These are phyloP conservation scores for Cyberlindnera misumaiensis DNA, from an alignment of 805 yeast genomes.

Conservation along the genomic window DNA sequence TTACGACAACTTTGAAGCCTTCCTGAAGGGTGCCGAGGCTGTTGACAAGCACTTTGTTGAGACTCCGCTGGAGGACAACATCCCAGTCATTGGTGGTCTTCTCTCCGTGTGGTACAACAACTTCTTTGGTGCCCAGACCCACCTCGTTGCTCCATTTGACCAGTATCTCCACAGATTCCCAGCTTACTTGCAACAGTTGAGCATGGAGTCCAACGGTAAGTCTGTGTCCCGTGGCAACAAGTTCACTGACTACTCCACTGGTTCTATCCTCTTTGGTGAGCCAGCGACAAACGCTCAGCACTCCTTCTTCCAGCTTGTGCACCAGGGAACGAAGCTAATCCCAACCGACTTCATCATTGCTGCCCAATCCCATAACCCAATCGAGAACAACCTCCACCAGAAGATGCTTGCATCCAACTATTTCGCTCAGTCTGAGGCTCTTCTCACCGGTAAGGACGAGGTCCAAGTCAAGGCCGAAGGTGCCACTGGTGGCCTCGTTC, in stretches of 20 bases:
- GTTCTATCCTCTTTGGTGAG: slow-evolving; percentile 94
- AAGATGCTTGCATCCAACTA: slow-evolving; percentile 98
- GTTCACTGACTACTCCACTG: slow-evolving; percentile 92
- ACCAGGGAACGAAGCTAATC: slow-evolving; percentile 96
- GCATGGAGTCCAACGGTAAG: slow-evolving; percentile 99
- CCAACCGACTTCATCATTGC: slow-evolving; percentile 97
- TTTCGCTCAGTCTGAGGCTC: slow-evolving; percentile 97
- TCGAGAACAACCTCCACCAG: slow-evolving; percentile 90
- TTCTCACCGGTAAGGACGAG: slow-evolving; percentile 91
- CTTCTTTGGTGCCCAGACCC: slow-evolving; percentile 97
- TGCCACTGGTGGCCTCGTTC: slow-evolving; percentile 75
- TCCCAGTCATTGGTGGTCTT: slow-evolving; percentile 90
- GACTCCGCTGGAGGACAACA: slow-evolving; percentile 84
- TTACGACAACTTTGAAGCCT: slow-evolving; percentile 83
- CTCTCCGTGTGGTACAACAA: slow-evolving; percentile 97
- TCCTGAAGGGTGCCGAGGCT: slow-evolving; percentile 97
- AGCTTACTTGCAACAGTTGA: slow-evolving; percentile 96
- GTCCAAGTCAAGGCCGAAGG: slow-evolving; percentile 85
- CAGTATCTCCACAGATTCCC: slow-evolving; percentile 99
- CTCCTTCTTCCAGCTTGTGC: slow-evolving; percentile 98
- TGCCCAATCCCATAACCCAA: slow-evolving; percentile 97
- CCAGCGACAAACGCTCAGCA: slow-evolving; percentile 99
- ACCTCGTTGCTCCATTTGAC: slow-evolving; percentile 96
- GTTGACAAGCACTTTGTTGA: slow-evolving; percentile 84
- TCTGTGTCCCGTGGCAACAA: slow-evolving; percentile 89